Conservation (phyloP, 2,329 filamentous ascomycete genomes). For the Pseudogymnoascus destructans region DNA sequence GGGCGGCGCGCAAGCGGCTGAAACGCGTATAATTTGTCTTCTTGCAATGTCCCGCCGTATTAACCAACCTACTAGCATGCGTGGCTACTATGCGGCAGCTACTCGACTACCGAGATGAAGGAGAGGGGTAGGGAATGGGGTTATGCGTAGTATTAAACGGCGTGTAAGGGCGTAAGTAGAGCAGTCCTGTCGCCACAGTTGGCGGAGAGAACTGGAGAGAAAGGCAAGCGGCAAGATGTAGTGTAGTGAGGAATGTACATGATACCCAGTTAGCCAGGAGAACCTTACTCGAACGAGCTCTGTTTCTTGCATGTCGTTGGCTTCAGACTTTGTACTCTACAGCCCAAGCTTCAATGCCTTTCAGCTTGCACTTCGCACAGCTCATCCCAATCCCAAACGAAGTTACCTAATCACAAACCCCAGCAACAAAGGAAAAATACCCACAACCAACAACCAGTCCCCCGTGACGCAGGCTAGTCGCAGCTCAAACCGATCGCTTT, state of each 20-base stretch:
- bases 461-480: too few species aligned
- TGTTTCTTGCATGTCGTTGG: background rate
- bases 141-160: constrained; percentile 3
- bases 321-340: background rate
- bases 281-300: background rate
- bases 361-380: background rate
- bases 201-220: background rate
- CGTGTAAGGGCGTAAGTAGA: background rate
- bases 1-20: background rate
- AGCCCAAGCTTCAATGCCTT: background rate
- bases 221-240: background rate
- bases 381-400: background rate
- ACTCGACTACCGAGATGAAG: background rate
- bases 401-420: background rate
- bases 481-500: too few species aligned
- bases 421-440: background rate
- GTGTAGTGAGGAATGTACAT: constrained; percentile 6
- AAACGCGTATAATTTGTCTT: background rate
- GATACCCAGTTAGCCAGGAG: background rate
- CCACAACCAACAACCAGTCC: too few species aligned
- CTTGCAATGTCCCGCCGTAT: background rate
- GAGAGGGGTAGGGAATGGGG: background rate
- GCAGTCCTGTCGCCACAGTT: background rate
- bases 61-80: background rate
- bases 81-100: background rate